Conservation (phyloP, 140 eudicot species). For the Artemisia princeps region DNA sequence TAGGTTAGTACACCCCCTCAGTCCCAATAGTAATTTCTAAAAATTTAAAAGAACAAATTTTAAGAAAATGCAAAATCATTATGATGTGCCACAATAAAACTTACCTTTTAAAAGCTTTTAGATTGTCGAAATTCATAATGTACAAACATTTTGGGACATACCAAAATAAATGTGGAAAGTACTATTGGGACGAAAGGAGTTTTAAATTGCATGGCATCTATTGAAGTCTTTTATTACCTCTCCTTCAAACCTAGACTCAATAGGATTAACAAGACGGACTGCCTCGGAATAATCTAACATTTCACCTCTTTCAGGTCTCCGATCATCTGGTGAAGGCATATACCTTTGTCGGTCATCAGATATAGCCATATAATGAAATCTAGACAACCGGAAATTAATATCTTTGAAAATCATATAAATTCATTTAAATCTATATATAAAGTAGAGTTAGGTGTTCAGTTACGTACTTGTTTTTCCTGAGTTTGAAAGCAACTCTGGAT, state of each 20-base stretch:
- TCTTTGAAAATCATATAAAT: background rate
- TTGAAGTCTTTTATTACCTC: constrained; percentile 34
- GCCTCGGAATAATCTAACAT: constrained; percentile 79
- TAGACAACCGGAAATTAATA: constrained; percentile 10
- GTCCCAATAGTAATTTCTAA: too few species aligned
- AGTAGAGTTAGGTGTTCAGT: background rate
- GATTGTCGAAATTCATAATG: too few species aligned
- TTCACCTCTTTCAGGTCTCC: constrained; percentile 54
- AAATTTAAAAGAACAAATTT: too few species aligned
- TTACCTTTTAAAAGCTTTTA: too few species aligned
- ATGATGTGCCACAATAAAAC: too few species aligned
- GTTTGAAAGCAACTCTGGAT: constrained; percentile 77
- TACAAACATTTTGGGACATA: too few species aligned
- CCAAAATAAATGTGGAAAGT: background rate
- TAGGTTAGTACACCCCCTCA: too few species aligned
- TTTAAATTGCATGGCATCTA: too few species aligned
- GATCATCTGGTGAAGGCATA: constrained; percentile 92
- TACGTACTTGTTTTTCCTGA: constrained; percentile 58
- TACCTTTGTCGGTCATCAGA: constrained; percentile 64
- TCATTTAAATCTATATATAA: background rate
- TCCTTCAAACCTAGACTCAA: constrained; percentile 65
- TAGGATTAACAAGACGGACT: constrained; percentile 59
- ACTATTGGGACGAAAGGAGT: too few species aligned
- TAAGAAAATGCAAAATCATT: too few species aligned
- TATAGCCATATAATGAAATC: constrained; percentile 87